Base-by-base conservation (phyloP, 345 rosid genomes). In the Gossypium stocksii region DNA sequence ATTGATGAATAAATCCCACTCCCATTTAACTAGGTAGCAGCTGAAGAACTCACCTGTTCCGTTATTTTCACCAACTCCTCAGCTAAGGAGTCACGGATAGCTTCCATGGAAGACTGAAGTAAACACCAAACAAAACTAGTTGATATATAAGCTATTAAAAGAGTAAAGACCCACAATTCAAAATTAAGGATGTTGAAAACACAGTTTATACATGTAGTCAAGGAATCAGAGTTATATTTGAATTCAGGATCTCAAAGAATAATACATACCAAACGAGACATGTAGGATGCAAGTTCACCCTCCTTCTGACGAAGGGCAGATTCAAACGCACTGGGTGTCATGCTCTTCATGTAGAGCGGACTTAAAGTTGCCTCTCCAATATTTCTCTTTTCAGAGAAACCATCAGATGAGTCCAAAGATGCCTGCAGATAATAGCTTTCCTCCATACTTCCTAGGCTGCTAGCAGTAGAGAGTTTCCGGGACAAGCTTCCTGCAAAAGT, bases 41-140 rank as follows among this genome's bases (percentile, higher is more conserved):
- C 58, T 48, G 34, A 22, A 71, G 62, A 70, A 77, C 79, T 81
- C 76, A 86, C 99, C 93, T 96, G 91, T 77, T 79, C 97, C 29
- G 99, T 96, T 94, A 96, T 83, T 79, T 91, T 86, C 77, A 96
- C 99, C 77, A 96, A 87, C 80, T 96, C 99, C 83, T 96, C 98
- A 1, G 97, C 97, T 78, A 96, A 89, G 74, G 99, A 93, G 82
- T 96, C 99, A 29, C 99, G 93, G 74, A 96, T 90, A 51, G 97
- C 82, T 80, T 96, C 99, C 98, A 96, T 67, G 9, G 98, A 91
- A 81, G 92, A 85, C 99, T 96, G 82, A 79, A 48, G 72, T 10
- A 38, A 77, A 57, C 71, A 63, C 53, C 44, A 64, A 4, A 49
- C 2, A 60, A 22, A 73, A 16, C 23, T 71, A 41, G 64, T 41